Base-by-base conservation (phyloP, 441 rosid species). In the Populus hybrid region DNA sequence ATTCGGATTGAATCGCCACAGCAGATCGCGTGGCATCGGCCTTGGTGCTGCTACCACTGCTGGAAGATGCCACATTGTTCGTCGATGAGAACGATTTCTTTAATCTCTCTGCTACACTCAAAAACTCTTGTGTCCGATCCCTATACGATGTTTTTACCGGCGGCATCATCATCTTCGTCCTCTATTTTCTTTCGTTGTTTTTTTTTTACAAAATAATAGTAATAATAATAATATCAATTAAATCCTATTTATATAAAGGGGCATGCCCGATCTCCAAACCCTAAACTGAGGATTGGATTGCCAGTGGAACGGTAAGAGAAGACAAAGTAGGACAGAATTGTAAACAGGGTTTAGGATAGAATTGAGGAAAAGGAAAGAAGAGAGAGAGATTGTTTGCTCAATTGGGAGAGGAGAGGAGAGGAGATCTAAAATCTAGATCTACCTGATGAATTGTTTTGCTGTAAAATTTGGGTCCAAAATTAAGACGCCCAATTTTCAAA, bases 81-180 rank as follows among this genome's bases (percentile, higher is more conserved):
- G 76, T 34, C 26, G 85, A 83, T 18, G 82, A 69, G 26, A 65
- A 71, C 9, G 83, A 83, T 73, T 83, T 83, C 78, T 83, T 83
- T 14, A 83, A 75, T 76, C 82, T 83, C 75, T 83, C 86, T 64
- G 82, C 83, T 69, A 83, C 75, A 74, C 83, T 75, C 14, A 78
- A 66, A 72, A 83, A 83, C 86, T 83, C 86, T 35, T 77, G 81
- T 75, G 86, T 83, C 70, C 86, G 78, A 78, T 83, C 86, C 65
- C 86, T 59, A 66, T 72, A 83, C 38, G 83, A 83, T 34, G 79
- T 57, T 68, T 80, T 83, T 32, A 69, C 83, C 70, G 79, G 70
- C 26, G 35, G 53, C 36, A 75, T 72, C 75, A 79, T 74, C 83
- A 78, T 80, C 64, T 28, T 64, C 53, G 3, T 9, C 63, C 23